Evolutionary conservation across 108 stramenopile species (phyloP), one percentile per base, ranked within the genome.

Genomic region (Discostella stelligeroides): DNA sequence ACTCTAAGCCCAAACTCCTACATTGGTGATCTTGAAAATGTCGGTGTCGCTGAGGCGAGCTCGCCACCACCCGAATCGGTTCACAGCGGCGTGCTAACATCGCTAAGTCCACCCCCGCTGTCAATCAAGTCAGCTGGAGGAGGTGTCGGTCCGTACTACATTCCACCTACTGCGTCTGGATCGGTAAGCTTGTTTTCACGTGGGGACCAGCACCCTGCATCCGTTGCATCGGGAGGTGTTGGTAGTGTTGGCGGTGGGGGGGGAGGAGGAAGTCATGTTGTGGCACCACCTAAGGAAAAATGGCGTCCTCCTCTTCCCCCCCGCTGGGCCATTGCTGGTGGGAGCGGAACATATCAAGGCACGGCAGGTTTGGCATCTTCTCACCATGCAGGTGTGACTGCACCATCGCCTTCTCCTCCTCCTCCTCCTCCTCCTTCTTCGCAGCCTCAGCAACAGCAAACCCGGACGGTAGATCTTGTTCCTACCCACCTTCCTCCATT

Each of bases 1-100:
- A 62, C 61, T n/a, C 18, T 62, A 27, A 47, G 45, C 21, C 61
- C 61, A 7, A 43, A 37, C 41, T 41, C 12, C 41, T 34, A 5
- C 34, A 34, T 34, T 34, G 34, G 34, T 34, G 34, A 34, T 34
- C 34, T 34, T 34, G 34, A 34, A 34, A 34, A 6, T 34, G 18
- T 0, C 7, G n/a, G 21, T 13, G 56, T 20, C 41, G 37, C 12
- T 17, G 50, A 51, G 37, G 67, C 68, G 1, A 37, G 62, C 38
- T 77, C 76, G 9, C 76, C 76, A 12, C 76, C 76, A 3, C 66
- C 76, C 21, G 76, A 77, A 24, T 77, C 76, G 17, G 45, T 76
- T 0, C 76, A 77, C 68, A 62, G 60, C 23, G 63, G 47, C n/a
- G 47, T 42, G 24, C 23, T 77, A 27, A 63, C 68, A 20, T 42